Percentiles rank a stretch among this genome's conserved stretches.
Conservation (phyloP, 169 alveolate genomes). For the Plasmodium malariae region DNA sequence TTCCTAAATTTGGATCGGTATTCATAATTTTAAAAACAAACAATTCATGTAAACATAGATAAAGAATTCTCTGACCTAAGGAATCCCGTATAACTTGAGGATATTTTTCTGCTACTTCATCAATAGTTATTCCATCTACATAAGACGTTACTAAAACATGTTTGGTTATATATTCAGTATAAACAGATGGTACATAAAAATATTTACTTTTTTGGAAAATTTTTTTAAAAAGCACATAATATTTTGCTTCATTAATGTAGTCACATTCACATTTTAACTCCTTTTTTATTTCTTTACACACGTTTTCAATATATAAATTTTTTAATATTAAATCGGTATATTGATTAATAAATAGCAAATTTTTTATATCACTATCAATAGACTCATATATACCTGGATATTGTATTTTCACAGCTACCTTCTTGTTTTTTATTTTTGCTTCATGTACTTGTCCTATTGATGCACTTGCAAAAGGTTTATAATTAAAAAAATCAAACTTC, state of each 20-base stretch:
- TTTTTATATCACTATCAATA: slow-evolving; percentile 84
- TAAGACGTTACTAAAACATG: slow-evolving; percentile 81
- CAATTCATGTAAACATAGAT: slow-evolving; percentile 88
- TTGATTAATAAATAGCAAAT: slow-evolving; percentile 80
- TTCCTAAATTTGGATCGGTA: slow-evolving; percentile 95
- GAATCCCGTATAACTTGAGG: slow-evolving; percentile 85
- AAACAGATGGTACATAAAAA: slow-evolving; percentile 83
- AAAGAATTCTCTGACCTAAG: slow-evolving; percentile 86
- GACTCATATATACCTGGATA: slow-evolving; percentile 87
- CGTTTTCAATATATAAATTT: slow-evolving; percentile 80
- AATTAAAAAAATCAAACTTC: slow-evolving; percentile 83
- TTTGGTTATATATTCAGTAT: slow-evolving; percentile 79
- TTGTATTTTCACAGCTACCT: slow-evolving; percentile 84
- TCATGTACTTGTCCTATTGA: slow-evolving; percentile 88
- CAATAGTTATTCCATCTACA: slow-evolving; percentile 81
- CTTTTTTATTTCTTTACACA: slow-evolving; percentile 80
- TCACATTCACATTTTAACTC: slow-evolving; percentile 86
- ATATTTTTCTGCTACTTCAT: slow-evolving; percentile 62
- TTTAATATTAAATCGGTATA: slow-evolving; percentile 81
- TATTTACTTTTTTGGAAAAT: slow-evolving; percentile 79
- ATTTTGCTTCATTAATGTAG: slow-evolving; percentile 86
- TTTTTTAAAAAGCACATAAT: slow-evolving; percentile 81
- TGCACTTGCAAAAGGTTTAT: slow-evolving; percentile 89
- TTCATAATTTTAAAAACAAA: slow-evolving; percentile 91
- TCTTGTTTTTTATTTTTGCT: slow-evolving; percentile 77